Percentiles rank a stretch among this genome's conserved stretches.
Evolutionary conservation across 495 filamentous ascomycete species (phyloP).

Genomic region (Neurospora discreta): DNA sequence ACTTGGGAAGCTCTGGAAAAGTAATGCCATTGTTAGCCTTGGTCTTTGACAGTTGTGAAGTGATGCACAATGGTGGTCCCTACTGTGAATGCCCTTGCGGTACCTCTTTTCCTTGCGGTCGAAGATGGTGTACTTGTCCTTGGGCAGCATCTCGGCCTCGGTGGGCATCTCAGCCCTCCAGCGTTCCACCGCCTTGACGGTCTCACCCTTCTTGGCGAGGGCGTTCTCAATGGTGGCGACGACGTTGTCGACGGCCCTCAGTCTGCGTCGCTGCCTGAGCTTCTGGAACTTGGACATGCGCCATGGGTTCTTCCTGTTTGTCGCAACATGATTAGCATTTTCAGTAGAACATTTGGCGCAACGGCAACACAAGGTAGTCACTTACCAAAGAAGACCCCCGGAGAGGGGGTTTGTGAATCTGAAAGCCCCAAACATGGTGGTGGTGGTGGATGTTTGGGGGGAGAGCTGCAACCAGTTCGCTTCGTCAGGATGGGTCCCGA

Average conservation of each 20-base stretch:
- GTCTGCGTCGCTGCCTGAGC: conserved; percentile 72
- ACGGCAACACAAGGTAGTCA: neutral
- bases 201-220: conserved; percentile 57
- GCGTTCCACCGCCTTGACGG: conserved; percentile 59
- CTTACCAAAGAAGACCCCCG: conserved; percentile 77
- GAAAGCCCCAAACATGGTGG: conserved; percentile 68
- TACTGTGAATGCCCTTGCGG: conserved; percentile 93
- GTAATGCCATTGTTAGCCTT: conserved; percentile 9
- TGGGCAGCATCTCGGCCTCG: conserved; percentile 90
- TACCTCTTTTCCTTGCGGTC: conserved; percentile 92
- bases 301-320: conserved; percentile 89
- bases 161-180: conserved; percentile 95
- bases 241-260: conserved; percentile 75
- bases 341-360: neutral
- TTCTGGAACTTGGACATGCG: conserved; percentile 87
- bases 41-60: neutral
- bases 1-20: conserved; percentile 73
- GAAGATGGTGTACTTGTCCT: conserved; percentile 97
- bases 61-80: conserved; percentile 26
- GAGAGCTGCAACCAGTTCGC: neutral
- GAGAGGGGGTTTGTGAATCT: conserved; percentile 63
- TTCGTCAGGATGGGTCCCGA: neutral
- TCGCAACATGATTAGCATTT: neutral
- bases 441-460: conserved; percentile 7
- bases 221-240: conserved; percentile 67